Evolutionary conservation across 352 stramenopile genomes (phyloP).

Genomic region (Lagenidium sp.): DNA sequence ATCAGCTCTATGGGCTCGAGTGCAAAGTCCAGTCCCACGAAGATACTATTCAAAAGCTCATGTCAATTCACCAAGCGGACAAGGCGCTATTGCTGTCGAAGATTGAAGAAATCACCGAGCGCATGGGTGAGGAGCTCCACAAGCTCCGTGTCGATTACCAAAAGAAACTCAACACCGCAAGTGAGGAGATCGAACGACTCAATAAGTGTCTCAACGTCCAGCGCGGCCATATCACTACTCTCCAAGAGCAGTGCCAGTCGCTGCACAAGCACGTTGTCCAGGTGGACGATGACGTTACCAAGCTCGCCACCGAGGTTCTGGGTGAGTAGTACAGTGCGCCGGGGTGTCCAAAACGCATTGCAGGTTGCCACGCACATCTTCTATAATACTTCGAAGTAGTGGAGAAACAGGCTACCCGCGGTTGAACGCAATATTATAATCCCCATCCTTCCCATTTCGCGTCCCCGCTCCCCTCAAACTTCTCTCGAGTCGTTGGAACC

Average conservation of each 20-base stretch:
- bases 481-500: too few relatives aligned
- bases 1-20: slow-evolving; percentile 69
- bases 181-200: slow-evolving; percentile 74
- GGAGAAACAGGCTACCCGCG: too few relatives aligned
- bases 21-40: slow-evolving; percentile 75
- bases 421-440: too few relatives aligned
- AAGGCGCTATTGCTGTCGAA: slow-evolving; percentile 67
- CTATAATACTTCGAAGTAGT: too few relatives aligned
- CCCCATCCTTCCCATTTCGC: too few relatives aligned
- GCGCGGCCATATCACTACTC: slow-evolving; percentile 73
- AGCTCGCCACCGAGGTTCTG: slow-evolving; percentile 72
- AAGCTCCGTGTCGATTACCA: slow-evolving; percentile 73
- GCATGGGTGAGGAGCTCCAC: slow-evolving; percentile 66
- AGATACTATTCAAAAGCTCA: slow-evolving; percentile 79
- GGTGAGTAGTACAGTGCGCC: too few relatives aligned
- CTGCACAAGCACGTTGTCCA: slow-evolving; percentile 80
- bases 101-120: slow-evolving; percentile 77
- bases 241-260: slow-evolving; percentile 77
- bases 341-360: too few relatives aligned
- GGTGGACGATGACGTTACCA: slow-evolving; percentile 81
- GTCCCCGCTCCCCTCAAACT: too few relatives aligned
- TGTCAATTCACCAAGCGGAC: slow-evolving; percentile 75
- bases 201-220: slow-evolving; percentile 82
- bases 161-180: slow-evolving; percentile 74
- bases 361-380: too few relatives aligned